A percentile compares a stretch with the other conserved stretches of the same genome.
These are phyloP conservation scores for Acacia crassicarpa DNA, from an alignment of 306 rosid genomes.

Conservation along the genomic window DNA sequence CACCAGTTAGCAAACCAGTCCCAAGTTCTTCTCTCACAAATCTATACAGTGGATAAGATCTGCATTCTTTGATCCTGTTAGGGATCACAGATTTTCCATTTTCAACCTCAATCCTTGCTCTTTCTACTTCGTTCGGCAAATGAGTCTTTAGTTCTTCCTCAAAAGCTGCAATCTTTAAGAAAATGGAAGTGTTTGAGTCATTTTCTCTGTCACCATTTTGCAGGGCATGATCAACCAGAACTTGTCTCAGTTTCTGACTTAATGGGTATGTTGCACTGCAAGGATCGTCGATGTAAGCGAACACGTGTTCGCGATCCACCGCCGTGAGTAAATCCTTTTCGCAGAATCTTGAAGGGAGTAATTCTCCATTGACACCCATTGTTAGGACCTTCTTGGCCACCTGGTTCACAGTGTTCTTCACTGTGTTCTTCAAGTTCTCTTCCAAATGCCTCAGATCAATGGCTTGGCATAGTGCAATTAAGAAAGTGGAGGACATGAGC, in stretches of 20 bases:
- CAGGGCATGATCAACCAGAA: slow-evolving; percentile 80
- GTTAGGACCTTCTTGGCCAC: slow-evolving; percentile 70
- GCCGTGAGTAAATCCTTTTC: slow-evolving; percentile 75
- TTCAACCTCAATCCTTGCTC: slow-evolving; percentile 54
- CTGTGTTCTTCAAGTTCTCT: slow-evolving; percentile 64
- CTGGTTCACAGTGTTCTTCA: slow-evolving; percentile 63
- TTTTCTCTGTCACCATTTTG: slow-evolving; percentile 63
- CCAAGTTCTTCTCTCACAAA: slow-evolving; percentile 74
- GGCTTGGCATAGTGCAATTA: slow-evolving; percentile 86
- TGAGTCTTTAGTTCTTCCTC: slow-evolving; percentile 69
- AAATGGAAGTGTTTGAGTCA: slow-evolving; percentile 59
- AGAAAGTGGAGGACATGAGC: slow-evolving; percentile 87
- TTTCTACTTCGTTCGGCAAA: slow-evolving; percentile 81
- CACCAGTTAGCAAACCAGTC: slow-evolving; percentile 73
- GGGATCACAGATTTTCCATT: slow-evolving; percentile 56
- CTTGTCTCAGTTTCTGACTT: slow-evolving; percentile 76
- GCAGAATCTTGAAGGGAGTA: slow-evolving; percentile 78
- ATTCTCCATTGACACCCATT: slow-evolving; percentile 64
- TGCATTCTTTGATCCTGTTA: slow-evolving; percentile 67
- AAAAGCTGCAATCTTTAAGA: slow-evolving; percentile 70
- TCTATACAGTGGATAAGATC: slow-evolving; percentile 82
- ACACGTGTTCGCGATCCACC: slow-evolving; percentile 73
- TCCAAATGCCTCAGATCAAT: slow-evolving; percentile 83
- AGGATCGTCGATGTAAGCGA: slow-evolving; percentile 74
- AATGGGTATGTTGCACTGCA: slow-evolving; percentile 76